Percentiles rank a stretch among this genome's conserved stretches.
These are phyloP conservation scores for Silene uniflora DNA, from an alignment of 148 eudicot genomes.

Conservation along the genomic window DNA sequence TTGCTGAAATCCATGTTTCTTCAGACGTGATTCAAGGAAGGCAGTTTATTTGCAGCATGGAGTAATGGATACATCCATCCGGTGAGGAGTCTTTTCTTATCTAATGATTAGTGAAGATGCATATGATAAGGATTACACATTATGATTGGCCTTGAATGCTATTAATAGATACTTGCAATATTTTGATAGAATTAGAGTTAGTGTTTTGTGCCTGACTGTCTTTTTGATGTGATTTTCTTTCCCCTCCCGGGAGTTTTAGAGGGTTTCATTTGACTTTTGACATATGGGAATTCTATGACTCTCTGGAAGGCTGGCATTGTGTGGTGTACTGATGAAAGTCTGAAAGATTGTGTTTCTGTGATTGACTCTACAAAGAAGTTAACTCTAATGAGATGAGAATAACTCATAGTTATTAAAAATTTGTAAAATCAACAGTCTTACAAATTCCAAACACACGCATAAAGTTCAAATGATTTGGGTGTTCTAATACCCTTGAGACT, in stretches of 20 bases:
- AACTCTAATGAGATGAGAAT: too few species aligned
- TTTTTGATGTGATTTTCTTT: not conserved
- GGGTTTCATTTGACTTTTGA: not conserved
- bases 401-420: too few species aligned
- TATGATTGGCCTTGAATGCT: not conserved
- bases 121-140: not conserved
- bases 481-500: too few species aligned
- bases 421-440: too few species aligned
- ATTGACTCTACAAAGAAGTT: not conserved
- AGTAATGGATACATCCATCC: constrained; percentile 95
- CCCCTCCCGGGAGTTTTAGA: not conserved
- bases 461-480: too few species aligned
- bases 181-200: not conserved
- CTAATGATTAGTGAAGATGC: not conserved
- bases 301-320: not conserved
- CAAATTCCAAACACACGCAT: too few species aligned
- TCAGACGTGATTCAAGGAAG: constrained; percentile 85
- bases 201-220: not conserved
- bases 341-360: not conserved
- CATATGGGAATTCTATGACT: not conserved
- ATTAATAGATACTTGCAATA: not conserved
- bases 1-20: constrained; percentile 13
- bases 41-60: constrained; percentile 96
- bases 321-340: not conserved
- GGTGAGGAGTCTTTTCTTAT: constrained; percentile 44